These are phyloP conservation scores for Dictyostelium firmibasis DNA, from an alignment of 78 protist species.

Conservation along the genomic window DNA sequence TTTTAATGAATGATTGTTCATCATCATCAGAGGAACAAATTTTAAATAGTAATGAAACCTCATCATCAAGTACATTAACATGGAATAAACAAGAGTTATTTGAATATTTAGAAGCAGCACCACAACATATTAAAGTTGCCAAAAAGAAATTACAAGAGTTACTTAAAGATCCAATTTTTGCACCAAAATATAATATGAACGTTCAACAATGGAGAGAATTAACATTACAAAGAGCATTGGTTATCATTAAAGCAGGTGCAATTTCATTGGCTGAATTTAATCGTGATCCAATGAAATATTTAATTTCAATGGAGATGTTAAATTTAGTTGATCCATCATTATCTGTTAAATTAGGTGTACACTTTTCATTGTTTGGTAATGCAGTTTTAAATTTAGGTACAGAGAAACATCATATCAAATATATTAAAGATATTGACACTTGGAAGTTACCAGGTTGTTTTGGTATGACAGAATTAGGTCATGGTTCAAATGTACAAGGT, in stretches of 20 bases:
- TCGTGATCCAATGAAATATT: conserved; percentile 79
- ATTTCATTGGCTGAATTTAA: conserved; percentile 68
- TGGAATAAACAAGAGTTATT: conserved; percentile 64
- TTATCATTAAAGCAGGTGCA: conserved; percentile 23
- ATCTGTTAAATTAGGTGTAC: conserved; percentile 82
- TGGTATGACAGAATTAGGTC: conserved; percentile 88
- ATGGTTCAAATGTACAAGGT: conserved; percentile 87
- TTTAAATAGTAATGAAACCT: background rate
- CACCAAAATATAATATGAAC: conserved; percentile 67
- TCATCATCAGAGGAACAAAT: background rate
- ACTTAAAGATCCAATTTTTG: conserved; percentile 69
- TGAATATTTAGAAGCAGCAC: conserved; percentile 43
- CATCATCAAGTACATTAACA: background rate
- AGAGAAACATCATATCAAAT: conserved; percentile 82
- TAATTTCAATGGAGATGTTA: conserved; percentile 38
- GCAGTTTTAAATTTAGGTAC: conserved; percentile 81
- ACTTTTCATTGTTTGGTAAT: conserved; percentile 81
- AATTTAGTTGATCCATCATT: conserved; percentile 51
- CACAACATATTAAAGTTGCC: conserved; percentile 3
- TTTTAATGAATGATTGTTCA: background rate
- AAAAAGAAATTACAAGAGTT: conserved; percentile 7
- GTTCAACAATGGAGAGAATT: conserved; percentile 66
- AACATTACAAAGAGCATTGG: conserved; percentile 60
- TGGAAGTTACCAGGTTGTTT: conserved; percentile 80
- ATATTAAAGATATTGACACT: conserved; percentile 77